These are phyloP conservation scores for Pythium volutum DNA, from an alignment of 352 stramenopile genomes.

Conservation along the genomic window DNA sequence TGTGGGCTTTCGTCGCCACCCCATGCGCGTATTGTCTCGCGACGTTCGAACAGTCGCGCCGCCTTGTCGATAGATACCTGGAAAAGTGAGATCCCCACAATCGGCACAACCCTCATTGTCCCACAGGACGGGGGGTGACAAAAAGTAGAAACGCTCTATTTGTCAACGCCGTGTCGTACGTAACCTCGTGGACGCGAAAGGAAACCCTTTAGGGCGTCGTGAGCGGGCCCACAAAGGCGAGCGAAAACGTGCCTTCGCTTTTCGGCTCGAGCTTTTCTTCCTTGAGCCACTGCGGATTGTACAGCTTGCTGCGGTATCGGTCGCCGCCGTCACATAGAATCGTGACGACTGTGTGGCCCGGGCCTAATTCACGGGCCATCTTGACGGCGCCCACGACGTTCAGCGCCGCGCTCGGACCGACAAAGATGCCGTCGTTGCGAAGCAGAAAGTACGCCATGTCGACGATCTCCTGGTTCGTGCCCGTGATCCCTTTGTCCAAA, in stretches of 20 bases:
- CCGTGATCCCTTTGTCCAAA: constrained; percentile 91
- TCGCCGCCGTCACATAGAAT: constrained; percentile 81
- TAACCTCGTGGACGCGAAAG: too few relatives aligned
- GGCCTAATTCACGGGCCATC: constrained; percentile 64
- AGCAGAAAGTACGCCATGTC: constrained; percentile 91
- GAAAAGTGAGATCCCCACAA: not conserved
- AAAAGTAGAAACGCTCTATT: not conserved
- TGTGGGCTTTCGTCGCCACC: constrained; percentile 8
- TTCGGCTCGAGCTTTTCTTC: constrained; percentile 41
- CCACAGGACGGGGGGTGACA: not conserved
- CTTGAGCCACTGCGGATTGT: constrained; percentile 71
- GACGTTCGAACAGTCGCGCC: not conserved
- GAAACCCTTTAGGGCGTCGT: constrained; percentile 19
- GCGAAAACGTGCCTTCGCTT: constrained; percentile 19
- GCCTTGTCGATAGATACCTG: not conserved
- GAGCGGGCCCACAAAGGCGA: constrained; percentile 24
- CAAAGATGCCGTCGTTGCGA: constrained; percentile 91
- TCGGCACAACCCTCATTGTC: not conserved
- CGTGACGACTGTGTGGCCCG: constrained; percentile 71
- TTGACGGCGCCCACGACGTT: constrained; percentile 84
- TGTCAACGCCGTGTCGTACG: not conserved
- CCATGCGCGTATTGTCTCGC: not conserved
- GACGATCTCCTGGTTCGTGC: constrained; percentile 92
- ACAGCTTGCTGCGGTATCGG: constrained; percentile 81
- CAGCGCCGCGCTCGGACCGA: constrained; percentile 77